A percentile compares a stretch with the other conserved stretches of the same genome.
These are phyloP conservation scores for Canavalia ensiformis DNA, from an alignment of 306 rosid species.

Conservation along the genomic window DNA sequence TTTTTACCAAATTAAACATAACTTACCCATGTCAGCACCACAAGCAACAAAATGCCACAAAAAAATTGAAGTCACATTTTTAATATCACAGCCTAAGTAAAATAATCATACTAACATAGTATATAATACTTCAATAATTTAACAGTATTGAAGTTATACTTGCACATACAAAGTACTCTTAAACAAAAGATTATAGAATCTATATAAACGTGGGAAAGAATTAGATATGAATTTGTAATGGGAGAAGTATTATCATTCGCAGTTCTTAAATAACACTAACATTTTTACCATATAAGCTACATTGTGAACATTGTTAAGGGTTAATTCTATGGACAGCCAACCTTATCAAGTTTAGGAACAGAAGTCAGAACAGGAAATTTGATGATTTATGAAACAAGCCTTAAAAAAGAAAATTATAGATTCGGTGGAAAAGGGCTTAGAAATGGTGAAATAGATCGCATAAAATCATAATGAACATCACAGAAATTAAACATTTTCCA, in stretches of 20 bases:
- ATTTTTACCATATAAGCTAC: slow-evolving; percentile 9
- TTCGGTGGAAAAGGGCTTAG: slow-evolving; percentile 20
- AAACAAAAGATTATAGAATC: slow-evolving; percentile 14
- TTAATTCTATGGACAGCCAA: slow-evolving; percentile 16
- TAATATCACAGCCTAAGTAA: slow-evolving; percentile 1
- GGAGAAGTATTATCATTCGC: background rate
- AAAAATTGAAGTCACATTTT: slow-evolving; percentile 21
- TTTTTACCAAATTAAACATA: slow-evolving; percentile 26
- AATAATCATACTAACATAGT: slow-evolving; percentile 28
- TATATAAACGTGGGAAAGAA: background rate
- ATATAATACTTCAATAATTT: slow-evolving; percentile 30
- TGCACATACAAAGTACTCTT: slow-evolving; percentile 21
- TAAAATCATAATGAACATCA: slow-evolving; percentile 34
- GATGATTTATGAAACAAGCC: slow-evolving; percentile 30
- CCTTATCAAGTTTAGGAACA: slow-evolving; percentile 29
- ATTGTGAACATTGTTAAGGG: background rate
- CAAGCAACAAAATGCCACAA: slow-evolving; percentile 35
- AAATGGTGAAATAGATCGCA: slow-evolving; percentile 36
- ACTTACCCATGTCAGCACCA: slow-evolving; percentile 42
- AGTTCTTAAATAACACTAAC: slow-evolving; percentile 30
- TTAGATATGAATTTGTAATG: slow-evolving; percentile 13
- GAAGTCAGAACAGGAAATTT: slow-evolving; percentile 39
- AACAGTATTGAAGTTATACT: background rate
- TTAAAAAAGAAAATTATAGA: background rate
- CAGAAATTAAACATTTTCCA: slow-evolving; percentile 20